Base-by-base conservation (phyloP, 108 stramenopile species). In the Nannochloropsis salina region DNA sequence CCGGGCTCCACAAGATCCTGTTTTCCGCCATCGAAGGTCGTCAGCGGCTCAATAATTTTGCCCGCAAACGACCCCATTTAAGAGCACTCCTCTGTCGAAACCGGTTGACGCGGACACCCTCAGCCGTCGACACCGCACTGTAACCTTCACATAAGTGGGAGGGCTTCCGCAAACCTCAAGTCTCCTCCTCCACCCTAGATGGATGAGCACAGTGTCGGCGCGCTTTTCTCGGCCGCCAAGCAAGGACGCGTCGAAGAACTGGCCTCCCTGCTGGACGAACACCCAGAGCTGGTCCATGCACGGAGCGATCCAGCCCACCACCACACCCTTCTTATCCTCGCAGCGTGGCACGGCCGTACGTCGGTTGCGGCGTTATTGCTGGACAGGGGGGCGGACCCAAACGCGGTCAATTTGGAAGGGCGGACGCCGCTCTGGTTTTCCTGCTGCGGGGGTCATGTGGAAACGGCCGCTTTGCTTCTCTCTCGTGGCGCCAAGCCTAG, bases 141-240 rank as follows among this genome's bases (percentile, higher is more conserved):
- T 31, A 31, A 31, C 0, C 31, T 1, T 31, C 31, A 31, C 31
- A 31, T 31, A 31, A 31, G 31, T 31, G 31, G 31, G 31, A 31
- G 31, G 31, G 31, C 31, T 31, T 31, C 31, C 31, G 31, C 31
- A 31, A 31, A 31, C 31, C 31, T 31, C 31, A 31, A 31, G 31
- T 31, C 31, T 31, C 31, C 0, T 31, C 31, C 31, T 31, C 31
- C 31, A 31, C 31, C 31, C 31, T 31, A 15, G 2, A 74, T 74
- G 61, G 61, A 74, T 74, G 61, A 74, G n/a, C 15, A 74, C 61
- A 74, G 61, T n/a, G 61, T 74, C 61, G 61, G 61, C 61, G 61
- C 61, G 61, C 61, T 74, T n/a, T 74, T 74, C 8, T 74, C 61
- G 20, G 61, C 61, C 20, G 61, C 61, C 3, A 74, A 74, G 61